Evolutionary conservation across 148 eudicot species (phyloP), one percentile per base, ranked within the genome.

Genomic region (Cornus controversa): DNA sequence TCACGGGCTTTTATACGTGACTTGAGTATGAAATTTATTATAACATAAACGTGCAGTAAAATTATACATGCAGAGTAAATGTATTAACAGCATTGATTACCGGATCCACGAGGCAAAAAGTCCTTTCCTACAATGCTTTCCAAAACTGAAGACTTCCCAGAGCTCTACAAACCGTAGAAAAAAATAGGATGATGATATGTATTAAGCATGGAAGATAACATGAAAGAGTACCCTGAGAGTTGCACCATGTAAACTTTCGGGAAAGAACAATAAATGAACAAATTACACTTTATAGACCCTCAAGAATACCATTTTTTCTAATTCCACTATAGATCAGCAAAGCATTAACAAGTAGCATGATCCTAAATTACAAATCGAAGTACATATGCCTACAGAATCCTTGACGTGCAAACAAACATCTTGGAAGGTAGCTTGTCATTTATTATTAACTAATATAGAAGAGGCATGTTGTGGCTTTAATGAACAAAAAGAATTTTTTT

Each of bases 81-180:
- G 8, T 37, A 71, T 25, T 15, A 70, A 26, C 50, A 29, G 50
- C 6, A 27, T 29, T 70, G 20, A 26, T 87, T 81, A 95, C 99
- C 99, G 73, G 99, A 93, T 88, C 99, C 99, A 86, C 99, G 99
- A 81, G 99, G 99, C 82, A 96, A 85, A 83, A 96, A 96, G 82
- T 96, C 99, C 89, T 91, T 96, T 70, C 99, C 98, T 26, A 96
- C 99, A 84, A 93, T 82, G 76, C 98, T 96, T 82, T 96, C 99
- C 82, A 96, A 84, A 47, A 93, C 99, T 15, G 99, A 96, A 42
- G 99, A 96, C 83, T 96, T 96, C 64, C 99, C 99, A 10, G 99
- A 96, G 84, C 99, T 96, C 99, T 96, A 80, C 78, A 84, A 75
- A 72, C n/a, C 73, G 79, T 64, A 75, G 80, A 79, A 62, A 54